Conservation (phyloP, 1,284 basidiomycete genomes). For the Leccinum cinnamomeum region DNA sequence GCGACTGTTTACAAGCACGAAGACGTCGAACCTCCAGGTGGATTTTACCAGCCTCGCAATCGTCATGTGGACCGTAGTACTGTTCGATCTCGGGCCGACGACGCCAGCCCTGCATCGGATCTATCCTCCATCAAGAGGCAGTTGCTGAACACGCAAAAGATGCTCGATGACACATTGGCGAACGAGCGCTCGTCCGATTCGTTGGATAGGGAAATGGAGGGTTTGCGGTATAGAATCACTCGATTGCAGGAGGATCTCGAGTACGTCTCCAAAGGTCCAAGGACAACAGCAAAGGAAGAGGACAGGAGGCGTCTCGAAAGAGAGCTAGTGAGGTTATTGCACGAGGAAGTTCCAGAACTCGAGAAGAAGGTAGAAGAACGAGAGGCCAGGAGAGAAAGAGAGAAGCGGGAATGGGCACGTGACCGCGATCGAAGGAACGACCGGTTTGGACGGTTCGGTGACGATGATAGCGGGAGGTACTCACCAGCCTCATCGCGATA, state of each 20-base stretch:
- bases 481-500: constrained; percentile 39
- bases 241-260: constrained; percentile 94
- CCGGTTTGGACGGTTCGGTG: constrained; percentile 67
- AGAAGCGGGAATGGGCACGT: constrained; percentile 76
- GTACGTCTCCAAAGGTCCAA: constrained; percentile 80
- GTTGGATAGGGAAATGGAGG: constrained; percentile 66
- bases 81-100: constrained; percentile 75
- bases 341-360: constrained; percentile 90
- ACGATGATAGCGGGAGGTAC: constrained; percentile 43
- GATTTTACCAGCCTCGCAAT: constrained; percentile 82
- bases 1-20: constrained; percentile 94
- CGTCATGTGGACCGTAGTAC: constrained; percentile 88
- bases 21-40: constrained; percentile 56
- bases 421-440: constrained; percentile 89
- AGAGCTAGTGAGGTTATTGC: constrained; percentile 84
- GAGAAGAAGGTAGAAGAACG: constrained; percentile 84
- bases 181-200: constrained; percentile 45
- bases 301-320: constrained; percentile 88
- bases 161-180: constrained; percentile 76
- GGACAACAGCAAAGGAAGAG: constrained; percentile 76
- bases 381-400: constrained; percentile 74
- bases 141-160: constrained; percentile 66
- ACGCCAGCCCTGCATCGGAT: constrained; percentile 70
- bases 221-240: constrained; percentile 84
- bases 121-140: constrained; percentile 70